Conservation (phyloP, 306 rosid genomes). For the Bauhinia variegata region DNA sequence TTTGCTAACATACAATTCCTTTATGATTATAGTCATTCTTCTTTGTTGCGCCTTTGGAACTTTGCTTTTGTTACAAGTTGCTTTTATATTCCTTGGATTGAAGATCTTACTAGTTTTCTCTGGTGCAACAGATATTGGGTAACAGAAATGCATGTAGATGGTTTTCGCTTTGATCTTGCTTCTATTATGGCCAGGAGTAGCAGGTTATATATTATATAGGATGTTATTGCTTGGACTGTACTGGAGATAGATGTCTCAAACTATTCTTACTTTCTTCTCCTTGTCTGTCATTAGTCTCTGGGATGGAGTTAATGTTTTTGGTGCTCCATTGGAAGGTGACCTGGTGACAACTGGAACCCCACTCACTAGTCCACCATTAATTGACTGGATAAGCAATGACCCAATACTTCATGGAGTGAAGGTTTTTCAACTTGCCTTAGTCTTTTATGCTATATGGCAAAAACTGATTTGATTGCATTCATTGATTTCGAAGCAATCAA, state of each 20-base stretch:
- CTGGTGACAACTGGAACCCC: slow-evolving; percentile 81
- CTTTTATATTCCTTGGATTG: slow-evolving; percentile 24
- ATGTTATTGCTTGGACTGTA: slow-evolving; percentile 24
- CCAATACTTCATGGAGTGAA: slow-evolving; percentile 85
- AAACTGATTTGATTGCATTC: slow-evolving; percentile 8
- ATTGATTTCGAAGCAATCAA: no score
- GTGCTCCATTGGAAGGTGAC: slow-evolving; percentile 71
- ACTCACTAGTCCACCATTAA: slow-evolving; percentile 79
- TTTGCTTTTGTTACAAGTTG: not conserved
- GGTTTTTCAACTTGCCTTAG: slow-evolving; percentile 54
- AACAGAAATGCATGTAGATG: slow-evolving; percentile 95
- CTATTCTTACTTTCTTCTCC: slow-evolving; percentile 40
- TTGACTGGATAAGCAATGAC: slow-evolving; percentile 90
- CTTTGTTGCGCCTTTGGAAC: no score
- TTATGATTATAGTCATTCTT: slow-evolving; percentile 18
- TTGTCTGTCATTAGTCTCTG: slow-evolving; percentile 69
- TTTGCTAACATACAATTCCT: not conserved
- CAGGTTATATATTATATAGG: slow-evolving; percentile 65
- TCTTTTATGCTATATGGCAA: slow-evolving; percentile 19
- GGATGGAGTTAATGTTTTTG: slow-evolving; percentile 77
- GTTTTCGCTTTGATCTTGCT: slow-evolving; percentile 99
- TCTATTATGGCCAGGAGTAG: slow-evolving; percentile 90
- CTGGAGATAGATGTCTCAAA: slow-evolving; percentile 21
- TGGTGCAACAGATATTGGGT: slow-evolving; percentile 83
- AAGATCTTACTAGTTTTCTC: slow-evolving; percentile 35